phyloP scores from a whole-genome alignment of 257 asterid species.

The Solanum lignicaule region DNA sequence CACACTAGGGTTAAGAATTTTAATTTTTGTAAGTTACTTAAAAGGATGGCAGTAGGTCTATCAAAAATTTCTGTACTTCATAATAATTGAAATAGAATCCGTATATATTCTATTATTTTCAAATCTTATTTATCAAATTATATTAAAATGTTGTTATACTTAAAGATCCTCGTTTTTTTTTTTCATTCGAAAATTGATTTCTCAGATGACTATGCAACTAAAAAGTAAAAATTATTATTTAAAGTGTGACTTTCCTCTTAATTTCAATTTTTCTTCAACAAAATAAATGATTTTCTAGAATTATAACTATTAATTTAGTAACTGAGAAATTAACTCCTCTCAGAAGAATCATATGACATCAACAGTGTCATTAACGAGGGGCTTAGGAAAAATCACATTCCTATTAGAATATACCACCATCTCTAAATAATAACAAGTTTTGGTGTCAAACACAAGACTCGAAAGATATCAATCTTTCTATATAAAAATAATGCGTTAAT shows the following conservation, averaged over 20 bases:
- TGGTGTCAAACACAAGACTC: neutral
- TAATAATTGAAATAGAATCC: accelerated
- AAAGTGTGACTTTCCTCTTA: neutral
- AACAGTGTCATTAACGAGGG: neutral
- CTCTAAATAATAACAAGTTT: neutral
- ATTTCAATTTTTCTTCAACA: neutral
- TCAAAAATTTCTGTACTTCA: too few relatives aligned
- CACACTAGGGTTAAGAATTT: neutral
- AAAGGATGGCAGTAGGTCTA: too few relatives aligned
- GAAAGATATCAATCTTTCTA: neutral
- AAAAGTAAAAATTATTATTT: neutral
- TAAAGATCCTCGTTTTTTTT: neutral
- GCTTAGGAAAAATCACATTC: neutral
- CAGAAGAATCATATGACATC: neutral
- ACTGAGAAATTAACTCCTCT: neutral
- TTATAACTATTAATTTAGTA: neutral
- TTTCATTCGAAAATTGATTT: neutral
- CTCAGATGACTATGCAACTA: neutral
- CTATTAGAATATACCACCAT: neutral
- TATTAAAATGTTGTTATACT: neutral
- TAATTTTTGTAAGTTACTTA: neutral
- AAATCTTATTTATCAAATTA: neutral
- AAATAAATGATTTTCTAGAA: neutral
- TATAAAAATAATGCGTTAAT: neutral
- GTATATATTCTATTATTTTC: too few relatives aligned